Conservation (phyloP, 148 eudicot species). For the Oxyria digyna region DNA sequence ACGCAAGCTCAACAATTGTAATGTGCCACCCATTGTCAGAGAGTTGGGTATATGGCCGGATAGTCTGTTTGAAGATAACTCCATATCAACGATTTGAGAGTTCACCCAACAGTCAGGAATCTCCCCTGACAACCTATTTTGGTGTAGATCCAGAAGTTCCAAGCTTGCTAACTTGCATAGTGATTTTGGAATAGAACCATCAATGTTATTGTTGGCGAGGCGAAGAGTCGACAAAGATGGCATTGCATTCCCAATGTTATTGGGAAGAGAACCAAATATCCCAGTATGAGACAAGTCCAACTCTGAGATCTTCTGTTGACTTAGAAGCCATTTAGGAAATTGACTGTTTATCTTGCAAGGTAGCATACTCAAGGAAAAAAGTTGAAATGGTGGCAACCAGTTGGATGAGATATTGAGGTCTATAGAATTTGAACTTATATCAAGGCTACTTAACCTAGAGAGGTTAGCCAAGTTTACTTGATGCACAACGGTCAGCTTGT, state of each 20-base stretch:
- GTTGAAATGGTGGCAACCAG: too few species aligned
- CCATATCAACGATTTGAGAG: neutral
- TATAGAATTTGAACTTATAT: neutral
- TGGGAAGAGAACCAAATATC: slow-evolving; percentile 3
- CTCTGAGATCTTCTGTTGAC: neutral
- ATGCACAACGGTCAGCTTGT: slow-evolving; percentile 6
- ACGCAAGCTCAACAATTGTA: slow-evolving; percentile 13
- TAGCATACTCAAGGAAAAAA: neutral
- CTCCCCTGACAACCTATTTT: slow-evolving; percentile 16
- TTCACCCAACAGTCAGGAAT: slow-evolving; percentile 21
- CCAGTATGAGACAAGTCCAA: neutral
- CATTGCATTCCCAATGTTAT: slow-evolving; percentile 5
- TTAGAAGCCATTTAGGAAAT: slow-evolving; percentile 18
- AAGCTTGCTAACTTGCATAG: neutral
- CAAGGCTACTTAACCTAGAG: neutral
- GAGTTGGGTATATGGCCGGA: slow-evolving; percentile 15
- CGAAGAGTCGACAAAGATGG: neutral
- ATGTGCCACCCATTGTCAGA: neutral
- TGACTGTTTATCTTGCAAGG: slow-evolving; percentile 8
- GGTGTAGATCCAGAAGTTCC: neutral
- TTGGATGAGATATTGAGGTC: slow-evolving; percentile 7
- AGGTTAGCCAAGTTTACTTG: slow-evolving; percentile 11
- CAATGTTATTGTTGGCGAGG: neutral
- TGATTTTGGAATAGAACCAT: neutral
- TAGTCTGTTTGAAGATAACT: slow-evolving; percentile 23